Conservation (phyloP, 345 rosid genomes). For the Reutealis trisperma region DNA sequence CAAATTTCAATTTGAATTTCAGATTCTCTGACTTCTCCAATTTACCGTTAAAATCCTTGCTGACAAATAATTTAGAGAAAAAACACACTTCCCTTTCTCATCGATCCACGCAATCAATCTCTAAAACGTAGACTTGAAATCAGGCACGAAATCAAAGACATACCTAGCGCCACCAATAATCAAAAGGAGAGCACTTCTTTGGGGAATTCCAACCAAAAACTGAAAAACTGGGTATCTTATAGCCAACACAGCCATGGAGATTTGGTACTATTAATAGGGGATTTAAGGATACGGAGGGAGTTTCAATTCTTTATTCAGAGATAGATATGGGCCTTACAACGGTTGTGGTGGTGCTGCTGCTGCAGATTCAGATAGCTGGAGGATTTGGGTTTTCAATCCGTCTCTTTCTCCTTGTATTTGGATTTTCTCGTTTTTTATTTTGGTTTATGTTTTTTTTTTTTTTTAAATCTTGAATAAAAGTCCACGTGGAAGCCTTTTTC, state of each 20-base stretch:
- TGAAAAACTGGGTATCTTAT: conserved; percentile 75
- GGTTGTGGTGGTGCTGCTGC: conserved; percentile 31
- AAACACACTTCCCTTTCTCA: conserved; percentile 40
- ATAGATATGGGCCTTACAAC: conserved; percentile 34
- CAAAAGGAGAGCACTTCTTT: not conserved
- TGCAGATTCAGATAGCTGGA: too few species aligned
- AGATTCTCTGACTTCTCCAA: too few species aligned
- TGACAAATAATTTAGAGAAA: conserved; percentile 32
- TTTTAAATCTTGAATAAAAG: too few species aligned
- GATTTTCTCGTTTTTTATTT: too few species aligned
- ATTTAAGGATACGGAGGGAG: conserved; percentile 65
- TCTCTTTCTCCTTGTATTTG: too few species aligned
- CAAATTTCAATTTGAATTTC: conserved; percentile 22
- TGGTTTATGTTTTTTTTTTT: too few species aligned
- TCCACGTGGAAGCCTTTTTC: too few species aligned
- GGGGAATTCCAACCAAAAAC: conserved; percentile 47
- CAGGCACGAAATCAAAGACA: conserved; percentile 44
- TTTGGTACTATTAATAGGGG: conserved; percentile 32
- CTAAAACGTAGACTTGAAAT: conserved; percentile 30
- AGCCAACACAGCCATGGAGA: conserved; percentile 44
- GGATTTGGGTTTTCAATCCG: too few species aligned
- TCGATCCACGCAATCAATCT: conserved; percentile 57
- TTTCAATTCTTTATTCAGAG: conserved; percentile 64
- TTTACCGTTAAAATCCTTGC: conserved; percentile 7
- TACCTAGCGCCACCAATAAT: conserved; percentile 33